These are phyloP conservation scores for Pyrenophora teres DNA, from an alignment of 2,329 filamentous ascomycete species.

Conservation along the genomic window DNA sequence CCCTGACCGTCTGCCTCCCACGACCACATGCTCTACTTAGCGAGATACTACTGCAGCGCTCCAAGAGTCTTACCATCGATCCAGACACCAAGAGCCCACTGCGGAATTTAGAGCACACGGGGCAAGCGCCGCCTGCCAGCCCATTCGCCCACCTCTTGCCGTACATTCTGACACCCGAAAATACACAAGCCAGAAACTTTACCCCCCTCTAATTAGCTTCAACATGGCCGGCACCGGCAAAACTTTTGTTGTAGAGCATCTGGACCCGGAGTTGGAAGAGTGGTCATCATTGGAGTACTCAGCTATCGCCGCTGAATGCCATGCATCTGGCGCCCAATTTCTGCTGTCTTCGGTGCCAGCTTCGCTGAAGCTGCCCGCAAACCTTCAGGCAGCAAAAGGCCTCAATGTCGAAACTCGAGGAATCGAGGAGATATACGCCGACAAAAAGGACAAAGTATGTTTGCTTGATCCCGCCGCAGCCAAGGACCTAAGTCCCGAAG, in stretches of 20 bases:
- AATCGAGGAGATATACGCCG: conserved; percentile 80
- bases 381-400: conserved; percentile 63
- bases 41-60: conserved; percentile 37
- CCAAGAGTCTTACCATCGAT: conserved; percentile 26
- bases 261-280: conserved; percentile 88
- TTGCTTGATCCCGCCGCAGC: conserved; percentile 84
- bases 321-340: conserved; percentile 69
- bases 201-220: conserved; percentile 14
- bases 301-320: conserved; percentile 81
- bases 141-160: conserved; percentile 6
- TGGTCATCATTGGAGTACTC: conserved; percentile 96
- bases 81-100: conserved; percentile 7
- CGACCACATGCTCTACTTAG: conserved; percentile 28
- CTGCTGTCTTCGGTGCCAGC: conserved; percentile 80
- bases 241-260: conserved; percentile 93
- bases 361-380: conserved; percentile 63
- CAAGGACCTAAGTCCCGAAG: conserved; percentile 80
- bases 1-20: conserved; percentile 22
- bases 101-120: background rate
- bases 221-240: conserved; percentile 54
- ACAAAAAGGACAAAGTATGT: conserved; percentile 77
- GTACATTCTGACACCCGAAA: conserved; percentile 8
- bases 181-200: conserved; percentile 15
- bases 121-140: background rate
- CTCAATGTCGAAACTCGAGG: conserved; percentile 75